Conservation (phyloP, 2,329 filamentous ascomycete species). For the Fusarium dlaminii region DNA sequence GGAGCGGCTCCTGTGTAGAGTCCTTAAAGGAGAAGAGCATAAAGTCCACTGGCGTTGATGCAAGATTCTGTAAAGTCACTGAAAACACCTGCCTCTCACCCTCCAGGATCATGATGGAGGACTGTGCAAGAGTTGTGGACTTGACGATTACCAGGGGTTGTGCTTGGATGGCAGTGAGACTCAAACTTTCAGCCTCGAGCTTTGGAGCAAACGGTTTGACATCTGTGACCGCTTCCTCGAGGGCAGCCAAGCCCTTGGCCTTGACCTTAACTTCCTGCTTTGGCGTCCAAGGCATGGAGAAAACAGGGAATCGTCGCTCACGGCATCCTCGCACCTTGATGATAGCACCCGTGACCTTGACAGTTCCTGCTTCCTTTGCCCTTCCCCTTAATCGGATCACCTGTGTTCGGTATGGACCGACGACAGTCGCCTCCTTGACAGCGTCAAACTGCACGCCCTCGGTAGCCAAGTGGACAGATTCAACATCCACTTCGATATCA, state of each 20-base stretch:
- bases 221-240: conserved; percentile 57
- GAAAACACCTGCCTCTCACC: conserved; percentile 83
- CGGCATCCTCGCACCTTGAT: conserved; percentile 85
- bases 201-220: conserved; percentile 51
- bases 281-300: conserved; percentile 78
- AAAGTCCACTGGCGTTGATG: conserved; percentile 80
- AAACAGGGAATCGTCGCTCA: conserved; percentile 85
- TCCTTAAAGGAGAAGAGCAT: conserved; percentile 90
- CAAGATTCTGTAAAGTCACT: conserved; percentile 82
- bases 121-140: conserved; percentile 81
- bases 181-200: conserved; percentile 62
- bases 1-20: conserved; percentile 81
- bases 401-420: conserved; percentile 87
- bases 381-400: conserved; percentile 76
- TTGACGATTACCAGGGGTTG: conserved; percentile 83
- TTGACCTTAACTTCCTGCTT: conserved; percentile 79
- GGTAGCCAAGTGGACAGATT: conserved; percentile 78
- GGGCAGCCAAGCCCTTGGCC: conserved; percentile 70
- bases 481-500: conserved; percentile 90
- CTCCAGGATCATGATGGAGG: conserved; percentile 90
- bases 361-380: conserved; percentile 71
- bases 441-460: conserved; percentile 79
- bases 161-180: conserved; percentile 78
- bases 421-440: conserved; percentile 68
- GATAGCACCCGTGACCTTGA: conserved; percentile 80